Evolutionary conservation across 176 grass and related monocot species (phyloP).

Genomic region (Leersia perrieri): DNA sequence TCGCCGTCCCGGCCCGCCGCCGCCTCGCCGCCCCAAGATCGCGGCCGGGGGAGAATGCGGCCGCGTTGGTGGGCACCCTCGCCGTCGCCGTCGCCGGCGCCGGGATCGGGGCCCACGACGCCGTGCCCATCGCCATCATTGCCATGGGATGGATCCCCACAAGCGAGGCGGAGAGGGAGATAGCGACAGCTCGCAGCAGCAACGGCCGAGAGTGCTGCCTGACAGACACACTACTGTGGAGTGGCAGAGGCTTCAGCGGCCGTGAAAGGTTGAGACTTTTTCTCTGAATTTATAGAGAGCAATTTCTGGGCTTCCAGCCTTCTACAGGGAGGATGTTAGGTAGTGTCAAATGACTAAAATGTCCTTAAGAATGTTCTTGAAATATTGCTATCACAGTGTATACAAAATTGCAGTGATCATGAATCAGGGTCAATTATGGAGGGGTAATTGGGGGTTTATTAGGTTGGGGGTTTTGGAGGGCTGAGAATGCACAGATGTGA

Average conservation of each 20-base stretch:
- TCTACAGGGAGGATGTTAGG: neutral
- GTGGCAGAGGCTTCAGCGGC: constrained; percentile 26
- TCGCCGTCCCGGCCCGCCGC: constrained; percentile 14
- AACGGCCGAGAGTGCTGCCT: neutral
- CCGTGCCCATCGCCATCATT: constrained; percentile 38
- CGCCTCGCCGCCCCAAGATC: constrained; percentile 11
- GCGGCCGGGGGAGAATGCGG: neutral
- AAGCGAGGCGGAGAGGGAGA: neutral
- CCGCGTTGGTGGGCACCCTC: neutral
- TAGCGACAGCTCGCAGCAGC: constrained; percentile 5
- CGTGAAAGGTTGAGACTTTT: neutral
- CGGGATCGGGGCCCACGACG: constrained; percentile 23
- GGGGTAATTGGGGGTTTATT: neutral
- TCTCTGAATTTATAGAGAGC: constrained; percentile 22
- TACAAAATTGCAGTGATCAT: neutral
- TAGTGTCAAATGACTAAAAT: neutral
- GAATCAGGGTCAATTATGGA: neutral
- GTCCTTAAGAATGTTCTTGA: neutral
- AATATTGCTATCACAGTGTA: neutral
- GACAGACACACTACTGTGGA: constrained; percentile 4
- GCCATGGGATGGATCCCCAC: constrained; percentile 41
- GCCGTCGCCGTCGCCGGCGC: constrained; percentile 2
- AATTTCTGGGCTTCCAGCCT: neutral
- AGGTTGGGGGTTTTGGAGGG: neutral
- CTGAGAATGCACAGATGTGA: neutral